Evolutionary conservation across 129 eudicot species (phyloP).

Genomic region (Tanacetum coccineum): DNA sequence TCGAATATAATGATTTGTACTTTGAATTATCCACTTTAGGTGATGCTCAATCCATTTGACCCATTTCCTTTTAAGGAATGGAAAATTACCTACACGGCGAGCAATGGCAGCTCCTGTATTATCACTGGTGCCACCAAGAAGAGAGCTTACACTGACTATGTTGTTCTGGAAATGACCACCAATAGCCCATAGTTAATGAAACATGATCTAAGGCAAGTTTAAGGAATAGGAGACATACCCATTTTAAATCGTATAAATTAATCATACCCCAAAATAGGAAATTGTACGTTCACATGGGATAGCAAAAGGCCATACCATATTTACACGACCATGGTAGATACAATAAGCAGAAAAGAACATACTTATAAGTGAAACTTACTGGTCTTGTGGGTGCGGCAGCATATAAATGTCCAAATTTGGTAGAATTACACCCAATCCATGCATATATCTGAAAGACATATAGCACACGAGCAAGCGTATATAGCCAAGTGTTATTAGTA

Average conservation of each 20-base stretch:
- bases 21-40: background rate
- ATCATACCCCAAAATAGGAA: too few relatives aligned
- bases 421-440: conserved; percentile 89
- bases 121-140: conserved; percentile 82
- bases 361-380: conserved; percentile 45
- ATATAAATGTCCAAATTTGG: conserved; percentile 70
- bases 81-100: conserved; percentile 55
- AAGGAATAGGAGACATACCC: too few relatives aligned
- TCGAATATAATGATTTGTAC: background rate
- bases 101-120: conserved; percentile 89
- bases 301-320: too few relatives aligned
- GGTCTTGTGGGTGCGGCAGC: conserved; percentile 92
- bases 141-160: conserved; percentile 60
- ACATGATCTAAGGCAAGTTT: too few relatives aligned
- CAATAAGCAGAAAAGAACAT: conserved; percentile 1
- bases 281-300: too few relatives aligned
- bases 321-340: background rate
- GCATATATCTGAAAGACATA: conserved; percentile 62
- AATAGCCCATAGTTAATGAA: background rate
- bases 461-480: background rate
- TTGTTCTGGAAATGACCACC: conserved; percentile 51
- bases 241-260: too few relatives aligned
- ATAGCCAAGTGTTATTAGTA: too few relatives aligned
- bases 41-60: background rate
- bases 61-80: background rate